Conservation (phyloP, 495 filamentous ascomycete genomes). For the Hypomontagnella monticulosa region DNA sequence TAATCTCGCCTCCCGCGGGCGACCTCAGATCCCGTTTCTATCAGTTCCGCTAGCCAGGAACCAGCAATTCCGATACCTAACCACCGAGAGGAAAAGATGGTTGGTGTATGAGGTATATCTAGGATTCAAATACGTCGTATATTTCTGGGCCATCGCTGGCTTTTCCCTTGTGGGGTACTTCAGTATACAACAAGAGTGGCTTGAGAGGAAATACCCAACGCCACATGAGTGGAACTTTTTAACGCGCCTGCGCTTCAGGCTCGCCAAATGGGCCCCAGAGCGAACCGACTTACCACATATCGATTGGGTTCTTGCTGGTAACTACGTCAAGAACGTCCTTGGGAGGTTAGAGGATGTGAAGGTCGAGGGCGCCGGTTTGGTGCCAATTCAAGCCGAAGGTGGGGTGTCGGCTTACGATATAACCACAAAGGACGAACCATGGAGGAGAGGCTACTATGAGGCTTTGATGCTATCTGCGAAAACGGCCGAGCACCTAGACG, state of each 20-base stretch:
- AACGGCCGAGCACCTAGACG: slow-evolving; percentile 81
- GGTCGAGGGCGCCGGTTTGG: slow-evolving; percentile 72
- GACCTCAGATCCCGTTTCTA: slow-evolving; percentile 86
- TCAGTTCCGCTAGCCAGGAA: slow-evolving; percentile 61
- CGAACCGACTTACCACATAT: slow-evolving; percentile 58
- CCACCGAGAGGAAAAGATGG: slow-evolving; percentile 76
- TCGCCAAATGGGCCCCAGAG: slow-evolving; percentile 65
- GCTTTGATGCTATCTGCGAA: slow-evolving; percentile 78
- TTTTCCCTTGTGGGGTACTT: slow-evolving; percentile 63
- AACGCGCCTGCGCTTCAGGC: slow-evolving; percentile 68
- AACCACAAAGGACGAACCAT: slow-evolving; percentile 76
- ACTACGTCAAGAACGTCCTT: slow-evolving; percentile 63
- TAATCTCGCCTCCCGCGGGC: slow-evolving; percentile 47
- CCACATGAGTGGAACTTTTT: slow-evolving; percentile 77
- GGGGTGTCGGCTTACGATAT: slow-evolving; percentile 64
- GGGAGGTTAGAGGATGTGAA: slow-evolving; percentile 69
- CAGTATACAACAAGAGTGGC: slow-evolving; percentile 70
- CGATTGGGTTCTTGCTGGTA: slow-evolving; percentile 71
- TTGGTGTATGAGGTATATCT: slow-evolving; percentile 70
- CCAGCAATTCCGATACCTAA: slow-evolving; percentile 73
- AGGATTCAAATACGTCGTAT: slow-evolving; percentile 67
- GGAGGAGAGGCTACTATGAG: slow-evolving; percentile 85
- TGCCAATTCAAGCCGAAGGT: slow-evolving; percentile 47
- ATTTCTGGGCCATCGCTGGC: slow-evolving; percentile 64
- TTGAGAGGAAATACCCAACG: slow-evolving; percentile 78